Base-by-base conservation (phyloP, 164 flowering plant species). In the Akebia trifoliata region DNA sequence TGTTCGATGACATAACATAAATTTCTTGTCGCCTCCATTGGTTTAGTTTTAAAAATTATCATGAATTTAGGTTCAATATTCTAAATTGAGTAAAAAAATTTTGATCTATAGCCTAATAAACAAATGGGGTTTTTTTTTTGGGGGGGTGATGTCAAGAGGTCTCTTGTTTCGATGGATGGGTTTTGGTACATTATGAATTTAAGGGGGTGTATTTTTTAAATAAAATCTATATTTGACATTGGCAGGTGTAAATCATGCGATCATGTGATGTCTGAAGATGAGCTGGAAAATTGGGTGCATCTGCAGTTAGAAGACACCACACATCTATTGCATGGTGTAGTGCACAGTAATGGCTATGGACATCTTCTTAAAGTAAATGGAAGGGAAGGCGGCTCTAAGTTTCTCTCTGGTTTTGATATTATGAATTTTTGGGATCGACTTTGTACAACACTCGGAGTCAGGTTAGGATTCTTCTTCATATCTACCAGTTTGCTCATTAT, bases 391-490 rank as follows among this genome's bases (percentile, higher is more conserved):
- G 95, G 97, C 12, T 87, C 95, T 0, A 79, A 69, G 70, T 39
- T 79, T 34, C 86, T 90, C 25, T 83, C 89, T 4, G 97, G 97
- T 43, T 64, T 72, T 53, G 72, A 83, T 59, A 83, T 90, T 38
- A 87, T 90, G 97, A 78, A 77, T 64, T 87, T 90, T 44, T 90
- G 93, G 97, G 97, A 90, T 56, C 72, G 97, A 8, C 74, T 90
- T 0, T 90, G 97, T 67, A 74, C 53, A 61, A 39, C 57, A 14
- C 85, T 90, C 46, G 73, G 75, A 39, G 90, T 81, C 77, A 90
- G 97, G 97, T 86, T 61, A 66, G 76, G 34, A 42, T 7, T 22
- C 8, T 20, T 50, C 30, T 8, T 29, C 14, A 9, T 1, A 21
- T 14, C 12, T 46, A 21, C 9, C 50, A 24, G 5, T 10, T 21